Conservation (phyloP, 2,329 filamentous ascomycete genomes). For the Cladobotryum protrusum region DNA sequence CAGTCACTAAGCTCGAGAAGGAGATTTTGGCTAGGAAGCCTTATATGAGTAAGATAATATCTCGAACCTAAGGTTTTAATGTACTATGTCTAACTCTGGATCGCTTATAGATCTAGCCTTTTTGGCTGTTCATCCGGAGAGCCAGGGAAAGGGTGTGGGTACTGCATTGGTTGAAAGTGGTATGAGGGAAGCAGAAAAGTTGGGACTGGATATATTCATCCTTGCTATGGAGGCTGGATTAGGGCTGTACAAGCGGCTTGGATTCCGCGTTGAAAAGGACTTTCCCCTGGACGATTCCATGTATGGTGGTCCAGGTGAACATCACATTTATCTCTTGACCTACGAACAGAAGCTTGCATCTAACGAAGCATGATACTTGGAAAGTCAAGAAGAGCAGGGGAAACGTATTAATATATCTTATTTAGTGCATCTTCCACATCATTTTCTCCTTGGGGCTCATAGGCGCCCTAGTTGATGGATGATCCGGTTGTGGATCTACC, state of each 20-base stretch:
- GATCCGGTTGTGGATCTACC: too few relatives aligned
- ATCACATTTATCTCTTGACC: conserved; percentile 1
- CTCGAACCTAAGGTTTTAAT: too few relatives aligned
- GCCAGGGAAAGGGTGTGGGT: conserved; percentile 21
- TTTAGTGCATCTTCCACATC: too few relatives aligned
- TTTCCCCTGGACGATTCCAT: conserved; percentile 21
- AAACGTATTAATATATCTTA: too few relatives aligned
- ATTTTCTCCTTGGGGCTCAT: too few relatives aligned
- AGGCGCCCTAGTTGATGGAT: too few relatives aligned
- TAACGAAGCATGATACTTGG: too few relatives aligned
- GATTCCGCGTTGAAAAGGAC: conserved; percentile 19
- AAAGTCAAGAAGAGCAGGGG: too few relatives aligned
- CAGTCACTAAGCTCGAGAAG: too few relatives aligned
- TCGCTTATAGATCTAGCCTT: conserved; percentile 19
- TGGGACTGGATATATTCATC: conserved; percentile 20
- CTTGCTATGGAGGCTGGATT: conserved; percentile 17
- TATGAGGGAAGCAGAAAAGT: conserved; percentile 18
- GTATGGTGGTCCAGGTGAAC: conserved; percentile 2
- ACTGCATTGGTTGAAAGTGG: conserved; percentile 20
- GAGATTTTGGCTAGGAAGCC: too few relatives aligned
- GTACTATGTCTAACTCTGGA: neutral
- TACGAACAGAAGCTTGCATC: neutral
- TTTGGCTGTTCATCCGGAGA: conserved; percentile 24
- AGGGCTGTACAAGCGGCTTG: conserved; percentile 19
- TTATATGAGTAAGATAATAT: too few relatives aligned